Evolutionary conservation across 2,329 filamentous ascomycete species (phyloP), one percentile per base, ranked within the genome.

Genomic region (Fonsecaea pugnacius): DNA sequence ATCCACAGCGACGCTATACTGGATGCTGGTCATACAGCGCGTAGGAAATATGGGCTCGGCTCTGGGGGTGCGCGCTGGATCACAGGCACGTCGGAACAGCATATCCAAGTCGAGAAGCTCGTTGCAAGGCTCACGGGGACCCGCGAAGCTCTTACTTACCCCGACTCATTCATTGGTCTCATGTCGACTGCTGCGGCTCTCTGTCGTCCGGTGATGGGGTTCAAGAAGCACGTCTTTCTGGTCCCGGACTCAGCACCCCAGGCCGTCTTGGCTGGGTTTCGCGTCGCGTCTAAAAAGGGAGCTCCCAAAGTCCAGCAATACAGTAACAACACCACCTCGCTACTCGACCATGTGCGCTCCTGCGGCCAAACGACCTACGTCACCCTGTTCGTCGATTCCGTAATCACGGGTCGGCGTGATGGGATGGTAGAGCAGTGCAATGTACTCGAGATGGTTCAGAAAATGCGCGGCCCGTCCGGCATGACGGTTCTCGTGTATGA

Each of bases 41-140:
- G 48, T n/a, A 33, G 32, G 7, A 46, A 9, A 32, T 60, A 55
- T 32, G 62, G 62, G 21, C 35, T 64, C 18, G 62, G 56, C 6
- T 35, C 62, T 21, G 62, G 62, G 16, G 62, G 57, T n/a, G 35
- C 62, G 3, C 48, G 62, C 6, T 64, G 62, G 62, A 56, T 64
- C 48, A 53, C 57, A 1, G 62, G 62, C 32, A 56, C 62, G 4
- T 60, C 36, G 14, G 33, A 58, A 33, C 38, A 60, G 33, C 62
- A 64, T n/a, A 21, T 64, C 35, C 18, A 60, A 40, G 56, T 60
- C 12, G 62, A 64, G 38, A 33, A 52, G 8, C 27, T 64, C 16
- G 51, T 38, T 6, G 35, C 33, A 9, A 33, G 46, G 14, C 40
- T 60, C 21, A 46, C 30, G 2, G 57, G 50, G 18, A 46, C 53